These are phyloP conservation scores for Starmerella khaoyaiensis DNA, from an alignment of 805 yeast species.

Conservation along the genomic window DNA sequence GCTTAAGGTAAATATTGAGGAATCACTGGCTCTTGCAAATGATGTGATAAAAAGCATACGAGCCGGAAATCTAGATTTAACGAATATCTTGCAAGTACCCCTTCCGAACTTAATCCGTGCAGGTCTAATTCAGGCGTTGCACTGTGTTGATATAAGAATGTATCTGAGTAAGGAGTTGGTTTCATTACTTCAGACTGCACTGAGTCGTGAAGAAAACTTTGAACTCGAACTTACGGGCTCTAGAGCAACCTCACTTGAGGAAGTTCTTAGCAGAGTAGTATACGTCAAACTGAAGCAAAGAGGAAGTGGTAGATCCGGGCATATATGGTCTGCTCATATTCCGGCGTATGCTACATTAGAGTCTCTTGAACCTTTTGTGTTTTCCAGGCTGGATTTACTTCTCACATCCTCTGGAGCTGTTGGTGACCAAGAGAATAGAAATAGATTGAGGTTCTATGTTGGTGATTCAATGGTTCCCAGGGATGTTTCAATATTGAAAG, in stretches of 20 bases:
- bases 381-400: neutral
- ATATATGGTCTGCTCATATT: constrained; percentile 3
- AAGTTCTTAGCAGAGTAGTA: constrained; percentile 3
- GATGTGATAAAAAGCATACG: constrained; percentile 1
- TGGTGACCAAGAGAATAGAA: neutral
- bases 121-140: constrained; percentile 6
- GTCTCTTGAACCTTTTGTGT: constrained; percentile 8
- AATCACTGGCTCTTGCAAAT: neutral
- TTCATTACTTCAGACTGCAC: constrained; percentile 6
- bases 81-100: constrained; percentile 2
- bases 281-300: constrained; percentile 2
- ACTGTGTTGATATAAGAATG: neutral
- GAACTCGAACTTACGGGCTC: constrained; percentile 6
- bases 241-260: constrained; percentile 5
- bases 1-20: no score
- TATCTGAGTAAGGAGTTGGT: constrained; percentile 5
- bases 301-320: neutral
- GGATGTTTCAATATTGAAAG: constrained; percentile 8
- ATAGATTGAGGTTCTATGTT: constrained; percentile 3
- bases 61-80: neutral
- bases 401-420: neutral
- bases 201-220: constrained; percentile 10
- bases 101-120: constrained; percentile 10
- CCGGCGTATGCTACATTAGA: constrained; percentile 6
- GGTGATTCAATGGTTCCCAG: constrained; percentile 4